phyloP scores from a whole-genome alignment of 306 rosid species.

The Glycyrrhiza uralensis region DNA sequence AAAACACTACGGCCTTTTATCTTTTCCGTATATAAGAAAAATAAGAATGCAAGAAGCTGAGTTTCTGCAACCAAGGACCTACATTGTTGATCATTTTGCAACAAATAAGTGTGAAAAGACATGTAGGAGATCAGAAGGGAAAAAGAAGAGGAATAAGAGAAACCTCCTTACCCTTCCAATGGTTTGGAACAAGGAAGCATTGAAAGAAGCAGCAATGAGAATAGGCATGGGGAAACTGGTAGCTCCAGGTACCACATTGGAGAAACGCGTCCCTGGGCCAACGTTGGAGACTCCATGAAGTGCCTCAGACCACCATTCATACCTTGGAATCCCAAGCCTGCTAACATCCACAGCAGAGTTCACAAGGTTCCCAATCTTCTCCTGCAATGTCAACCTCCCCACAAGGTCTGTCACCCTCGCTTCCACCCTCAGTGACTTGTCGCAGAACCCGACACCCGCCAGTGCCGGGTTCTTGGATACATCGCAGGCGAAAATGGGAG shows the following conservation, averaged over 20 bases:
- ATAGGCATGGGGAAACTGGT: slow-evolving; percentile 53
- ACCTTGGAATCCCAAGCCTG: slow-evolving; percentile 53
- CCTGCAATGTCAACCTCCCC: slow-evolving; percentile 42
- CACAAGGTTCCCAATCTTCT: slow-evolving; percentile 44
- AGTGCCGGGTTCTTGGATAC: slow-evolving; percentile 34
- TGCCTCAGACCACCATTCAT: slow-evolving; percentile 60
- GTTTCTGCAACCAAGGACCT: no score
- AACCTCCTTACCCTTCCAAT: slow-evolving; percentile 70
- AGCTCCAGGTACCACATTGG: slow-evolving; percentile 33
- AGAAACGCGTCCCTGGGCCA: slow-evolving; percentile 39
- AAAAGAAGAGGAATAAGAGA: not conserved
- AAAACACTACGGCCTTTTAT: no score
- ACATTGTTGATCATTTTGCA: no score
- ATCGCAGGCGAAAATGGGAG: slow-evolving; percentile 65
- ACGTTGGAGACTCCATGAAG: slow-evolving; percentile 47
- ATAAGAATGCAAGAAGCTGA: no score
- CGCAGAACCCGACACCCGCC: slow-evolving; percentile 51
- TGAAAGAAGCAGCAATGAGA: slow-evolving; percentile 46
- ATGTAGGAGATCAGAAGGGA: not conserved
- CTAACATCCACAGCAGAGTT: slow-evolving; percentile 50
- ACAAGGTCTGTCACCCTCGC: slow-evolving; percentile 41
- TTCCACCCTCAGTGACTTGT: slow-evolving; percentile 38
- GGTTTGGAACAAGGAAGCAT: slow-evolving; percentile 51
- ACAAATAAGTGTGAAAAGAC: not conserved
- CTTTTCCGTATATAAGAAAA: no score